Evolutionary conservation across 202 grass and related monocot genomes (phyloP).

Genomic region (Zizania palustris): DNA sequence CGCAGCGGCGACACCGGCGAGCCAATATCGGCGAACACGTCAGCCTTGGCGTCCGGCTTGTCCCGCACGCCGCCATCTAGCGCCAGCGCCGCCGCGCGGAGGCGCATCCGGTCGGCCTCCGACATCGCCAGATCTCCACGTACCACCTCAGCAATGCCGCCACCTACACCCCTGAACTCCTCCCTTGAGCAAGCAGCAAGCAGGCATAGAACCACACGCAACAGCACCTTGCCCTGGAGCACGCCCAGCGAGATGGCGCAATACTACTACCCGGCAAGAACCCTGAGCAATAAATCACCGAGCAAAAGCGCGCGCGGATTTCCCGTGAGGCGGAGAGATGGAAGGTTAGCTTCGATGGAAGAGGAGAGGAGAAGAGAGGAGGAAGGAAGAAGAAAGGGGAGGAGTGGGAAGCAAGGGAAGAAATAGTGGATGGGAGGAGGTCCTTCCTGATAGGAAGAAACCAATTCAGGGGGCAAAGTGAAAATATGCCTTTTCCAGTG

Average conservation of each 20-base stretch:
- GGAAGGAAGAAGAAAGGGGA: constrained; percentile 42
- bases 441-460: neutral
- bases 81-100: constrained; percentile 48
- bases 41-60: constrained; percentile 77
- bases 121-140: constrained; percentile 48
- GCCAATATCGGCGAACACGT: constrained; percentile 75
- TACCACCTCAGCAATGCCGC: constrained; percentile 49
- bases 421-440: constrained; percentile 46
- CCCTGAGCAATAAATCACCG: constrained; percentile 56
- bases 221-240: constrained; percentile 44
- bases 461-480: constrained; percentile 24
- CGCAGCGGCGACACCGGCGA: constrained; percentile 82
- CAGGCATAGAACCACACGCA: constrained; percentile 66
- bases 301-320: constrained; percentile 57
- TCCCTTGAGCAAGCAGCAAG: constrained; percentile 53
- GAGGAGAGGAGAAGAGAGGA: constrained; percentile 29
- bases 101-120: constrained; percentile 48
- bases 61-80: constrained; percentile 56
- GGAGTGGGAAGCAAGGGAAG: constrained; percentile 21
- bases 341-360: constrained; percentile 30
- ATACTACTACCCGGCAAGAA: constrained; percentile 51
- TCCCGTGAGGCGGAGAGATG: constrained; percentile 56
- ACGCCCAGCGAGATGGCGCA: constrained; percentile 13
- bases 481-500: neutral
- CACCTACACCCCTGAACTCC: constrained; percentile 31